These are phyloP conservation scores for Trichophyton verrucosum DNA, from an alignment of 2,329 filamentous ascomycete genomes.

Conservation along the genomic window DNA sequence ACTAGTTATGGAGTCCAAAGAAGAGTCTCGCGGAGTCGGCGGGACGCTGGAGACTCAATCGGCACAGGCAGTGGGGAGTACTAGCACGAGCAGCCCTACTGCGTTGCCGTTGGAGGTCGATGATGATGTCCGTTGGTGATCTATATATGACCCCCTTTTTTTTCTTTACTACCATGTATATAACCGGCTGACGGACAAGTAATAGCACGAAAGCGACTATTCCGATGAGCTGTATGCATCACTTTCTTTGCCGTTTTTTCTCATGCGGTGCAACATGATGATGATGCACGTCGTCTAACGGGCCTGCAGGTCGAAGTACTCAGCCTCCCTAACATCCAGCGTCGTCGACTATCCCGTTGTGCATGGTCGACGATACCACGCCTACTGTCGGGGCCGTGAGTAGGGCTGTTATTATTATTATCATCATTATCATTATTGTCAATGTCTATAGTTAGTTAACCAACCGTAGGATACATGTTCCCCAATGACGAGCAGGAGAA, in stretches of 20 bases:
- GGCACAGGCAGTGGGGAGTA: not conserved
- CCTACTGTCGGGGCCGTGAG: constrained; percentile 14
- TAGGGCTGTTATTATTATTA: not conserved
- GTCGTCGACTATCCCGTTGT: constrained; percentile 21
- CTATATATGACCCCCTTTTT: not conserved
- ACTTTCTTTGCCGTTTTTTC: not conserved
- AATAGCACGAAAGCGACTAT: not conserved
- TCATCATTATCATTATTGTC: no score
- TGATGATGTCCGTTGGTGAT: not conserved
- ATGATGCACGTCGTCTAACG: not conserved
- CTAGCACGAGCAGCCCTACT: not conserved
- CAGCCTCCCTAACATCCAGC: constrained; percentile 9
- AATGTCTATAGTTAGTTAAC: not conserved
- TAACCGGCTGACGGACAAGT: not conserved
- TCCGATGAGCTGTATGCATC: not conserved
- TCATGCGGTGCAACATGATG: not conserved
- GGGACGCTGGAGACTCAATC: not conserved
- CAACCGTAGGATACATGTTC: constrained; percentile 7
- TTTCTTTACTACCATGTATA: no score
- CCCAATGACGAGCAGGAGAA: constrained; percentile 16
- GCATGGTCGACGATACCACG: constrained; percentile 19
- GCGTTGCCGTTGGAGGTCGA: not conserved
- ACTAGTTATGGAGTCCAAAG: not conserved
- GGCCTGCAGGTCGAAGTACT: constrained; percentile 8
- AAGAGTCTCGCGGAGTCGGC: not conserved